phyloP scores from a whole-genome alignment of 192 early-diverging fungal species.

The Coemansia sp. region DNA sequence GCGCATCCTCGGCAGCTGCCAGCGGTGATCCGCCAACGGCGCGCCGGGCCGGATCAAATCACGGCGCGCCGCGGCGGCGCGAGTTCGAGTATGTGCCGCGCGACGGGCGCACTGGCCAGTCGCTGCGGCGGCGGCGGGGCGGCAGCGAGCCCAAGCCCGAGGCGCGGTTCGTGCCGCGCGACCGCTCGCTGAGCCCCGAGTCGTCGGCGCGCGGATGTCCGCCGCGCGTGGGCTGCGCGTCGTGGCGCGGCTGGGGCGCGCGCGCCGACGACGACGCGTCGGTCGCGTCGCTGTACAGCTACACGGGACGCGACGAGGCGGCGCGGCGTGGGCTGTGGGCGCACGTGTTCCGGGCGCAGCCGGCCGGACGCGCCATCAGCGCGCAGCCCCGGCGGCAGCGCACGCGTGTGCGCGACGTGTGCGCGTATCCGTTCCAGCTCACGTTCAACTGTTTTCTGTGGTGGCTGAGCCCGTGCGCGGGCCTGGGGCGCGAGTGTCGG shows the following conservation, averaged over 20 bases:
- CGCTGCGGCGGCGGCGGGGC: too few species aligned
- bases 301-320: background rate
- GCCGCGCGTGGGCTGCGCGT: background rate
- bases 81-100: background rate
- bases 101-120: background rate
- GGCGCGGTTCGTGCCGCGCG: too few species aligned
- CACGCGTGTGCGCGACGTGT: conserved; percentile 15
- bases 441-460: conserved; percentile 44
- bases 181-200: too few species aligned
- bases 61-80: background rate
- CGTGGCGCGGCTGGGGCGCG: background rate
- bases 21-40: too few species aligned
- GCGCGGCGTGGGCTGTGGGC: conserved; percentile 31
- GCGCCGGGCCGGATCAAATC: background rate
- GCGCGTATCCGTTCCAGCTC: conserved; percentile 27
- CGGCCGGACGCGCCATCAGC: conserved; percentile 2
- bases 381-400: background rate
- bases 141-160: too few species aligned
- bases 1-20: too few species aligned
- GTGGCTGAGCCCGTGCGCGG: conserved; percentile 33
- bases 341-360: conserved; percentile 30
- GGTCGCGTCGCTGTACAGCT: background rate
- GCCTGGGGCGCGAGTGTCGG: conserved; percentile 13
- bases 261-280: background rate
- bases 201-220: too few species aligned